phyloP scores from a whole-genome alignment of 257 asterid genomes.

The Forsythia viridissima region DNA sequence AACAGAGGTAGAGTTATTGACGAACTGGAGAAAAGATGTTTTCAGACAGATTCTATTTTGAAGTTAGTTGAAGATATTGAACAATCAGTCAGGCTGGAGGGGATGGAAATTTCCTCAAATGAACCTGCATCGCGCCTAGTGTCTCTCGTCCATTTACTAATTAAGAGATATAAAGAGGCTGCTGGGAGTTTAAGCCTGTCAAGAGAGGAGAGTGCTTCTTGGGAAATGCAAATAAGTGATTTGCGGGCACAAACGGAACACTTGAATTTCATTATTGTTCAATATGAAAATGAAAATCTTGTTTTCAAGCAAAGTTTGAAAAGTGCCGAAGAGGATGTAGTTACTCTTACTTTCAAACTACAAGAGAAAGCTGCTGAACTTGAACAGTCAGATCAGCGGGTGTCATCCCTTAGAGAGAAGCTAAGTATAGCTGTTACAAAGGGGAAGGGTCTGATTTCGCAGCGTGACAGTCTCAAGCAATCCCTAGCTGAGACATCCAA shows the following conservation, averaged over 20 bases:
- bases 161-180: conserved; percentile 64
- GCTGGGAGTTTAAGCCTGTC: conserved; percentile 47
- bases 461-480: conserved; percentile 94
- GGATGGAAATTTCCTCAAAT: conserved; percentile 28
- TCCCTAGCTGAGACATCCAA: conserved; percentile 74
- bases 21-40: conserved; percentile 50
- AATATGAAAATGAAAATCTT: conserved; percentile 67
- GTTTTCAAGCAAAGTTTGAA: conserved; percentile 65
- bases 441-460: conserved; percentile 91
- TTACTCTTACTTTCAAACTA: conserved; percentile 49
- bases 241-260: conserved; percentile 60
- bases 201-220: conserved; percentile 29
- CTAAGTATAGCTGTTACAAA: conserved; percentile 92
- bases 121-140: conserved; percentile 61
- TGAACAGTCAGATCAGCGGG: conserved; percentile 93
- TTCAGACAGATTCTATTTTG: conserved; percentile 48
- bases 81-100: conserved; percentile 57
- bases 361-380: conserved; percentile 72
- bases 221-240: conserved; percentile 55
- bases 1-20: conserved; percentile 50
- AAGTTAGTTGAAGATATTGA: conserved; percentile 60
- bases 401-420: conserved; percentile 90
- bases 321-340: conserved; percentile 47
- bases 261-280: conserved; percentile 47
- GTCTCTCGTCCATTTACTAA: conserved; percentile 57